Base-by-base conservation (phyloP, 2,329 filamentous ascomycete species). In the Hypocrella siamensis region DNA sequence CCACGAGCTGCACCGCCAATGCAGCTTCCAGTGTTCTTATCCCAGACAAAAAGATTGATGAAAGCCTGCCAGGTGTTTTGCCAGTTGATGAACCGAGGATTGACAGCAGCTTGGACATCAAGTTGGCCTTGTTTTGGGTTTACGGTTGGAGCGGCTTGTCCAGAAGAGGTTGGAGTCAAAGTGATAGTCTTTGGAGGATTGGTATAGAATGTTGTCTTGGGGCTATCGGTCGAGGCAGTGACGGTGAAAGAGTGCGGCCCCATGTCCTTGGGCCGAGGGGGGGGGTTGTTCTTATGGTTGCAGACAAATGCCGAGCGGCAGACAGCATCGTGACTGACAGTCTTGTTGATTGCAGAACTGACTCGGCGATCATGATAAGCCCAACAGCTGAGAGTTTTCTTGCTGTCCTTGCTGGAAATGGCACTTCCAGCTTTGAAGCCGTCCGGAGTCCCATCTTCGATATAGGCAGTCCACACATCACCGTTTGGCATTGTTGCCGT, bases 261-360 rank as follows among this genome's bases (percentile, higher is more conserved):
- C 51, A 55, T 54, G 30, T 54, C 52, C 7, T 44, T 45, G 25
- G 54, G 53, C 5, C 47, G 48, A 35, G 47, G 35, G 21, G 54
- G 54, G 7, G 54, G 39, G 5, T 43, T 34, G 14, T 47, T 42
- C 16, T 56, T 47, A 11, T 49, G 46, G 31, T 59, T 58, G 43
- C 56, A 60, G 36, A 60, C 51, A 40, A 60, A 60, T 4, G 56
- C 56, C 25, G 54, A 54, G 44, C 53, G 48, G 38, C 56, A 60
- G 32, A 56, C 45, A 7, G 54, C 49, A 29, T 57, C 48, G 19
- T 49, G 33, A 18, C 46, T 57, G 36, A 47, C 39, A 15, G 56
- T 59, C 40, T 49, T 52, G 43, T 58, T 57, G 41, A 54, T 41
- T 31, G 53, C 53, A 7, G 46, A 42, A 31, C 56, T 57, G 32